A percentile compares a stretch with the other conserved stretches of the same genome.
Evolutionary conservation across 345 rosid species (phyloP).

Genomic region (Salix dunnii): DNA sequence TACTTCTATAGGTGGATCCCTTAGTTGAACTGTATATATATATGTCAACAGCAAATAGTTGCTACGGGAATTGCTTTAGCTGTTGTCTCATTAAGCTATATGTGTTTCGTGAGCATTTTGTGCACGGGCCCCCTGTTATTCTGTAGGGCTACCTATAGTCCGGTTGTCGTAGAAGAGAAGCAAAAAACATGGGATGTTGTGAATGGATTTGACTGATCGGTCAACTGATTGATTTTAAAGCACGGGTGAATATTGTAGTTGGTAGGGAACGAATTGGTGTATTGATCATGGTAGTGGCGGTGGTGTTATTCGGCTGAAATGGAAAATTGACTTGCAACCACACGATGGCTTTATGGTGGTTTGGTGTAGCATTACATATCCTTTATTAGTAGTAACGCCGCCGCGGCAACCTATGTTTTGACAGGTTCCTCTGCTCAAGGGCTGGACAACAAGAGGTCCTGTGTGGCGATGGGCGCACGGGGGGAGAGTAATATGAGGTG

Average conservation of each 20-base stretch:
- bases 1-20: slow-evolving; percentile 24
- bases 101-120: slow-evolving; percentile 7
- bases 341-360: neutral
- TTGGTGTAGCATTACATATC: no score
- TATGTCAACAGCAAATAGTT: slow-evolving; percentile 11
- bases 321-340: neutral
- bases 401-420: no score
- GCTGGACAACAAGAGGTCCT: no score
- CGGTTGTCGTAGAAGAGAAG: slow-evolving; percentile 2
- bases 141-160: slow-evolving; percentile 5
- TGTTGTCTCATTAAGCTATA: neutral
- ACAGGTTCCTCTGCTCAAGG: no score
- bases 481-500: no score
- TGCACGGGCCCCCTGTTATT: slow-evolving; percentile 5
- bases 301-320: neutral
- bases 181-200: neutral
- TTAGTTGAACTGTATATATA: slow-evolving; percentile 41
- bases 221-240: slow-evolving; percentile 16
- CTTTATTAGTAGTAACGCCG: no score
- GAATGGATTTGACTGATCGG: slow-evolving; percentile 14
- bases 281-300: no score
- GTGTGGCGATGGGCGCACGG: no score
- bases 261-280: neutral
- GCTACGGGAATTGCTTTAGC: slow-evolving; percentile 13
- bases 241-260: neutral